Conservation (phyloP, 805 yeast genomes). For the Zygosaccharomyces siamensis region DNA sequence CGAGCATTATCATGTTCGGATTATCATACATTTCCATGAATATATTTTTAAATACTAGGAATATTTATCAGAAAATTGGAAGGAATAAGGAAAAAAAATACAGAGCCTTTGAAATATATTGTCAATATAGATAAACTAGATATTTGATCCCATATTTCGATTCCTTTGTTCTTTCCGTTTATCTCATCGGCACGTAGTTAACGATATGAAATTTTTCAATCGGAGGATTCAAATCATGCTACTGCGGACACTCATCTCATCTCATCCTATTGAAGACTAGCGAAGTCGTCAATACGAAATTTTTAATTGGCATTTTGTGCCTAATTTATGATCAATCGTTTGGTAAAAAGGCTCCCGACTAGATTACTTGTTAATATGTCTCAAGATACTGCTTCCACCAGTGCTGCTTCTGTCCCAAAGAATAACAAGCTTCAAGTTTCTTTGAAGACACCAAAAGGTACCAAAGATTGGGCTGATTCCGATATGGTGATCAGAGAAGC, state of each 20-base stretch:
- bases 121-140: no score
- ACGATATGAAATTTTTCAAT: slow-evolving; percentile 13
- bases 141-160: not conserved
- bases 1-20: not conserved
- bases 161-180: not conserved
- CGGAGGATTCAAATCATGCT: not conserved
- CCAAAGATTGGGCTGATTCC: slow-evolving; percentile 97
- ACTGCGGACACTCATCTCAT: not conserved
- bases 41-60: not conserved
- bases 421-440: slow-evolving; percentile 59
- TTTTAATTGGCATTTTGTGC: slow-evolving; percentile 1
- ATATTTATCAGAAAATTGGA: not conserved
- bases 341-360: not conserved
- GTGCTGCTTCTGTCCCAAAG: slow-evolving; percentile 23
- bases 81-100: not conserved
- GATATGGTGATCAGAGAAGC: slow-evolving; percentile 95
- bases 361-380: slow-evolving; percentile 17
- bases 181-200: slow-evolving; percentile 6
- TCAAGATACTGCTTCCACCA: slow-evolving; percentile 14
- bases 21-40: not conserved
- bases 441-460: slow-evolving; percentile 93
- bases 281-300: not conserved
- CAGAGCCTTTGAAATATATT: no score
- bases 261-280: not conserved
- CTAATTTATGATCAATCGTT: slow-evolving; percentile 2